These are phyloP conservation scores for Mycena vitilis DNA, from an alignment of 768 basidiomycete species.

Conservation along the genomic window DNA sequence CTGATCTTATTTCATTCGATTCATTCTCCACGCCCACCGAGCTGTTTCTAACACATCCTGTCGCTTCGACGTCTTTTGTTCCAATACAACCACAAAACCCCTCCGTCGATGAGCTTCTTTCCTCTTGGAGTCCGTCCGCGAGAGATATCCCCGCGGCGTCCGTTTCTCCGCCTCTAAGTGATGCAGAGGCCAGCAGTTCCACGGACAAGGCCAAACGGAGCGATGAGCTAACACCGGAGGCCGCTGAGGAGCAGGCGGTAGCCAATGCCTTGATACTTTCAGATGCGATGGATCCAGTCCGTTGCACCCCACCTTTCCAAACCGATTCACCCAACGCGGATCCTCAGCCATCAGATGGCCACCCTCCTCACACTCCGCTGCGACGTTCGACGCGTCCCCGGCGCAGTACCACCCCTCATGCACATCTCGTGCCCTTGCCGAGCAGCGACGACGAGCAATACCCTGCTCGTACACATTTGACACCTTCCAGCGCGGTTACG, in stretches of 20 bases:
- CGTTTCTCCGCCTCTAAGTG: conserved; percentile 18
- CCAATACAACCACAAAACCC: conserved; percentile 29
- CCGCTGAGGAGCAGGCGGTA: conserved; percentile 34
- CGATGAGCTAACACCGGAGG: conserved; percentile 24
- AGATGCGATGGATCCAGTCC: conserved; percentile 1
- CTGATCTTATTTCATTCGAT: conserved; percentile 56
- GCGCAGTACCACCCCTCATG: conserved; percentile 47
- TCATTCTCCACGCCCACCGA: conserved; percentile 48
- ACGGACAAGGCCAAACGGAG: conserved; percentile 15
- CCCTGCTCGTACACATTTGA: conserved; percentile 9
- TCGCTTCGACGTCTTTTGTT: conserved; percentile 31
- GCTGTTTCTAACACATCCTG: conserved; percentile 34
- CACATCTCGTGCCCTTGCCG: conserved; percentile 35
- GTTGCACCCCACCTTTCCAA: not conserved
- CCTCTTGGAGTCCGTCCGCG: conserved; percentile 34
- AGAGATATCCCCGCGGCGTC: conserved; percentile 18
- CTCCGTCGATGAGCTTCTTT: conserved; percentile 45
- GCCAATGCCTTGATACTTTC: conserved; percentile 25
- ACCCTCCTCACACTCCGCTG: conserved; percentile 42
- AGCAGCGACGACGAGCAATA: conserved; percentile 28
- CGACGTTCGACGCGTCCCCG: conserved; percentile 55
- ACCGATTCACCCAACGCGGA: conserved; percentile 1
- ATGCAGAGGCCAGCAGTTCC: conserved; percentile 7
- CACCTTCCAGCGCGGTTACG: conserved; percentile 13
- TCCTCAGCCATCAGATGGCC: conserved; percentile 9